These are phyloP conservation scores for Rhodomyrtus psidioides DNA, from an alignment of 441 rosid genomes.

Conservation along the genomic window DNA sequence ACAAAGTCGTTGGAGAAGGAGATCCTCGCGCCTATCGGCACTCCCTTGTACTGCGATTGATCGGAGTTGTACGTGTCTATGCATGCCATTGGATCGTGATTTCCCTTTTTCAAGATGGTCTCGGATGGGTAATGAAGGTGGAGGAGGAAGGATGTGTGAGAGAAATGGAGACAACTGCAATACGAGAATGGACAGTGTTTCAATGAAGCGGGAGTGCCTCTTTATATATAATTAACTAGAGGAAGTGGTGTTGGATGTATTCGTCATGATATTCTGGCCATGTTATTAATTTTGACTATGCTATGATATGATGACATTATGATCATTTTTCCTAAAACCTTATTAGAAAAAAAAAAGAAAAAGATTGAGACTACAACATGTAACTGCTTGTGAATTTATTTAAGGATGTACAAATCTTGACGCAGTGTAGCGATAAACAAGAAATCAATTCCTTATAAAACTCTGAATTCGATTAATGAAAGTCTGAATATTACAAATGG, in stretches of 20 bases:
- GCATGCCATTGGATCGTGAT: background rate
- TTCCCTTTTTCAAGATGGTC: background rate
- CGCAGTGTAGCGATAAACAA: no score
- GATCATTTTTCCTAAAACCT: background rate
- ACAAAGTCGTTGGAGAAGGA: background rate
- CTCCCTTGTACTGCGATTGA: background rate
- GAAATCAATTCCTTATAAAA: no score
- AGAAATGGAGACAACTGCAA: background rate
- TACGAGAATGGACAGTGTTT: background rate
- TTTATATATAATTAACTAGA: background rate
- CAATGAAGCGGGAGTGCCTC: background rate
- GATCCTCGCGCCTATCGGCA: background rate
- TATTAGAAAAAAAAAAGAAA: background rate
- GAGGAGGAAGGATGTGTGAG: background rate
- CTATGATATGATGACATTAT: background rate
- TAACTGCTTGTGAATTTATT: background rate
- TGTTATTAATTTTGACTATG: background rate
- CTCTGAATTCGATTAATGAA: no score
- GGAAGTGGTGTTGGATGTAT: background rate
- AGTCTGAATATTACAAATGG: no score
- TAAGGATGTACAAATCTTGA: background rate
- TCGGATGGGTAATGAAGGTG: background rate
- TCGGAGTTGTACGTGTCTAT: background rate
- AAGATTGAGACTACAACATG: background rate
- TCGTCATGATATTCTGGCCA: background rate